These are phyloP conservation scores for Epichloe festucae DNA, from an alignment of 2,329 filamentous ascomycete species.

Conservation along the genomic window DNA sequence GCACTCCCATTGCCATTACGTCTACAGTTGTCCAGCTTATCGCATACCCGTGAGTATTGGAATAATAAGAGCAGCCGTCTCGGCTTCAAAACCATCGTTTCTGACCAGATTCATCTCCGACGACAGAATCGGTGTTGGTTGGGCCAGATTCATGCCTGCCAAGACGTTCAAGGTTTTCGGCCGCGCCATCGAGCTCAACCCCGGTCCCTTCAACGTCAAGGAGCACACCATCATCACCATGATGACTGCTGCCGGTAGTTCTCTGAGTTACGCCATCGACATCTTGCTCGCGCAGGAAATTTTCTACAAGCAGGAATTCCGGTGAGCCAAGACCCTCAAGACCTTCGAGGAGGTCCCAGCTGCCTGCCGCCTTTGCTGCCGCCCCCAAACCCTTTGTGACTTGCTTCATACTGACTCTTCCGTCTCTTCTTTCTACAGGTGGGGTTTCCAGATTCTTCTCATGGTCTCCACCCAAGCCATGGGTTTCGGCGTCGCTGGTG, in stretches of 20 bases:
- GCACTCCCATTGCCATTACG: slow-evolving; percentile 37
- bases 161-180: slow-evolving; percentile 20
- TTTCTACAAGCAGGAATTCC: slow-evolving; percentile 39
- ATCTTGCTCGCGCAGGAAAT: slow-evolving; percentile 28
- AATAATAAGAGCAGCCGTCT: neutral
- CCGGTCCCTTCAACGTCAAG: slow-evolving; percentile 32
- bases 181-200: slow-evolving; percentile 22
- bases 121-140: slow-evolving; percentile 17
- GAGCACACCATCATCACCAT: slow-evolving; percentile 36
- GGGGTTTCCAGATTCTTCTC: slow-evolving; percentile 46
- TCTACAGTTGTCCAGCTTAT: slow-evolving; percentile 43
- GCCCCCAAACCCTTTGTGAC: neutral
- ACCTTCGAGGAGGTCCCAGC: too few relatives aligned
- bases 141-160: slow-evolving; percentile 20
- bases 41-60: slow-evolving; percentile 30
- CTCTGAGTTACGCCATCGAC: slow-evolving; percentile 26
- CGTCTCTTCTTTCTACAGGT: slow-evolving; percentile 12
- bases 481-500: slow-evolving; percentile 50
- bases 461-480: slow-evolving; percentile 49
- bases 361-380: too few relatives aligned
- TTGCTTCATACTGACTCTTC: neutral
- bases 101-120: neutral
- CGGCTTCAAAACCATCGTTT: neutral
- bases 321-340: slow-evolving; percentile 11
- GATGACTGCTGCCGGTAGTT: slow-evolving; percentile 26